Base-by-base conservation (phyloP, 2,329 filamentous ascomycete genomes). In the Claviceps digitariae region DNA sequence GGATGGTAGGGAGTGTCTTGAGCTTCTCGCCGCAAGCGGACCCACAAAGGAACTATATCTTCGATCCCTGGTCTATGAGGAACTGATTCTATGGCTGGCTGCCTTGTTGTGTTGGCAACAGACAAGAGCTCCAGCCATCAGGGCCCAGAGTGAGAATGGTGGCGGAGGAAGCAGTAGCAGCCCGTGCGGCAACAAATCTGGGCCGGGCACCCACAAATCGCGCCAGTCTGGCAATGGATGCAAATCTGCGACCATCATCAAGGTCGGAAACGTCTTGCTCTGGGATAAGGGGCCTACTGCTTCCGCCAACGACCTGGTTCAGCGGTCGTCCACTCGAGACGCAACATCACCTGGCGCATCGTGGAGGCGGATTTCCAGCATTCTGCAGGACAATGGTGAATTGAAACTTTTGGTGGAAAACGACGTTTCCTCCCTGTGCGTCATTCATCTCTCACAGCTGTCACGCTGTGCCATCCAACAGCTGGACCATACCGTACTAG, bases 331-430 rank as follows among this genome's bases (percentile, higher is more conserved):
- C 1, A 79, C 78, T 1, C 71, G 77, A 55, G 78, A 83, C 62
- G 61, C 78, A 25, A 72, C 74, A 29, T 75, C 76, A 13, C 67
- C 74, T 0, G 70, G 69, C n/a, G 75, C 75, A 3, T 78, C 84
- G 12, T 97, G 93, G 93, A 82, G 87, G 61, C 81, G 81, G 58
- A 89, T 97, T 4, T 96, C 90, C 31, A 96, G 90, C 67, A 94
- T 93, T 20, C 74, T 98, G 25, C 87, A 95, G 59, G 93, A 97
- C 64, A 95, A 95, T 61, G 93, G 93, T 54, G 88, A 94, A 64
- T 84, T 98, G 64, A 95, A 91, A 63, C 78, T 98, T 12, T 84
- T 93, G 67, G 86, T 86, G 1, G 91, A 96, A 61, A 84, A 86
- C 53, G 90, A 95, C 59, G 83, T 86, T 48, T 82, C 83, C 0